Evolutionary conservation across 2,329 filamentous ascomycete genomes (phyloP).

Genomic region (Amesomyces nigricolor): DNA sequence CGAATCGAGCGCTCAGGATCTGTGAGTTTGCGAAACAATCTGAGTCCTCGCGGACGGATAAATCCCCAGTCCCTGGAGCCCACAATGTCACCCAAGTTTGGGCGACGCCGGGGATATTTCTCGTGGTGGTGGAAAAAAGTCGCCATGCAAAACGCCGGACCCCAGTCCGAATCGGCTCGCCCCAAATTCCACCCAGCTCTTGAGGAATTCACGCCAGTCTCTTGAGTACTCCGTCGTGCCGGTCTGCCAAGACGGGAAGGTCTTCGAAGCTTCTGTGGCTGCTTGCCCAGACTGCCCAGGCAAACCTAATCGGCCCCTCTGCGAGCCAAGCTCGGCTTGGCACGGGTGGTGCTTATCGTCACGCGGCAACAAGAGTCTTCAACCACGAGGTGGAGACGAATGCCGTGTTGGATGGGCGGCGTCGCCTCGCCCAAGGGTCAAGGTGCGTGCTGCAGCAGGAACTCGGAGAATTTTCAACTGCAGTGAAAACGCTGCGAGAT

Average conservation of each 20-base stretch:
- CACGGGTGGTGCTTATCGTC: neutral
- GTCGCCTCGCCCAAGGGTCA: no score
- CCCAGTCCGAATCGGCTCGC: no score
- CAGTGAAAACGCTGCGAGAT: conserved; percentile 11
- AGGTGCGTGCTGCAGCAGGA: neutral
- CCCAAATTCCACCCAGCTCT: neutral
- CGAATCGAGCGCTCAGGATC: neutral
- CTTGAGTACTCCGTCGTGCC: neutral
- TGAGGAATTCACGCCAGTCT: neutral
- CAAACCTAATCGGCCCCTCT: conserved; percentile 7
- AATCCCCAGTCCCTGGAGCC: no score
- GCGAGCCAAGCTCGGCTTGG: conserved; percentile 8
- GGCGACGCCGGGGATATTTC: no score
- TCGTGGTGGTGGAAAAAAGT: no score
- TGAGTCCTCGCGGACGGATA: no score
- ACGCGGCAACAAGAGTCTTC: no score
- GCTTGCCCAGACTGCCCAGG: conserved; percentile 5
- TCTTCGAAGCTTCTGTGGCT: conserved; percentile 3
- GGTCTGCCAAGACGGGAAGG: conserved; percentile 19
- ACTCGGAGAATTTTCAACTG: conserved; percentile 20
- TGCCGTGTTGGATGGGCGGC: no score
- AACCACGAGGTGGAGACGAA: no score
- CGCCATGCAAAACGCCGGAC: no score
- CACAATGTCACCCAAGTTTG: no score
- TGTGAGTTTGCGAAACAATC: no score